A percentile compares a stretch with the other conserved stretches of the same genome.
phyloP scores from a whole-genome alignment of 139 green algal species.

The Tetradesmus obliquus region DNA sequence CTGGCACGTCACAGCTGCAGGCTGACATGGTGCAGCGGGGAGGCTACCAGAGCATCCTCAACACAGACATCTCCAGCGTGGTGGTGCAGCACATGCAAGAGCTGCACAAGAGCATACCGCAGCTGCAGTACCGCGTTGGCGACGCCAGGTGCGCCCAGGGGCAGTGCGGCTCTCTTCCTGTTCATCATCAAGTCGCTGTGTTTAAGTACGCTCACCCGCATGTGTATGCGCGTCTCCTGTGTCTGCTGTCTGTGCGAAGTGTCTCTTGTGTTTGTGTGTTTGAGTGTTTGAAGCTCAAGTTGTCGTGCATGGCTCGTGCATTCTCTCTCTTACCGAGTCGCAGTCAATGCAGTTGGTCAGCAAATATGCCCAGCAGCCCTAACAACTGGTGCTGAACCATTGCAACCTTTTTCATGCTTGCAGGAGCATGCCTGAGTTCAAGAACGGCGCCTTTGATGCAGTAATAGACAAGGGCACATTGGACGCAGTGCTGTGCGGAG shows the following conservation, averaged over 20 bases:
- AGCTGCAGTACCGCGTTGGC: constrained; percentile 57
- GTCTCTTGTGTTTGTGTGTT: too few relatives aligned
- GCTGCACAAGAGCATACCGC: constrained; percentile 39
- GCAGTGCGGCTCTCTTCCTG: neutral
- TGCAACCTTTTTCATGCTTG: too few relatives aligned
- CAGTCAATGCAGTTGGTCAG: too few relatives aligned
- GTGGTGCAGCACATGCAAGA: constrained; percentile 57
- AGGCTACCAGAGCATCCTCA: constrained; percentile 59
- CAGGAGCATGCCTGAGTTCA: constrained; percentile 55
- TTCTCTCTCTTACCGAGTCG: too few relatives aligned
- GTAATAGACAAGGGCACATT: constrained; percentile 73
- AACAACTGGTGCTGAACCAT: neutral
- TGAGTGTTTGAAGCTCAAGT: too few relatives aligned
- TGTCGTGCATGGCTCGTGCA: too few relatives aligned
- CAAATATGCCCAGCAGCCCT: too few relatives aligned
- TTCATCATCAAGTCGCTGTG: too few relatives aligned
- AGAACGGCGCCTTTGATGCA: constrained; percentile 48
- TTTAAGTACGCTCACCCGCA: neutral
- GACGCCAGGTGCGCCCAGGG: constrained; percentile 48
- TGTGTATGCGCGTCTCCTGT: neutral
- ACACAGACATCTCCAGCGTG: constrained; percentile 61
- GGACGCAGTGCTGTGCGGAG: constrained; percentile 60
- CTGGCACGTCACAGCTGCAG: constrained; percentile 64
- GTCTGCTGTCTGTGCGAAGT: neutral
- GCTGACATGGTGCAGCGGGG: constrained; percentile 57